A percentile compares a stretch with the other conserved stretches of the same genome.
These are phyloP conservation scores for Escallonia rubra DNA, from an alignment of 129 eudicot genomes.

Conservation along the genomic window DNA sequence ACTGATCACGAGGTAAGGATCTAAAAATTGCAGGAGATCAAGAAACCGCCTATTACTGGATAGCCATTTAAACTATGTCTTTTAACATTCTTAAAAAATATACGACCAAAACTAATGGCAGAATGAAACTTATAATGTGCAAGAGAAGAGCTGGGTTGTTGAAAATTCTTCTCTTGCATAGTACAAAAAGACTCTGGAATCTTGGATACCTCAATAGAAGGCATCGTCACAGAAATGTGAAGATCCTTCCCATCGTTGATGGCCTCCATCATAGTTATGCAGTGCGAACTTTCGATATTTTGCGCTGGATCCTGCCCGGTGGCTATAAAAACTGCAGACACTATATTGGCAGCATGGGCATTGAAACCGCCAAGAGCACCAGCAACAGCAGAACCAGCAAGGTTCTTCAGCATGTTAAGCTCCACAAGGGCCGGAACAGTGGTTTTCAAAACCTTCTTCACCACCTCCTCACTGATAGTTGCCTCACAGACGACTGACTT, in stretches of 20 bases:
- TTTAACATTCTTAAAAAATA: too few relatives aligned
- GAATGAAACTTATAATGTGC: too few relatives aligned
- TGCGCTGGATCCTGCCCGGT: constrained; percentile 82
- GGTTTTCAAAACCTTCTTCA: constrained; percentile 63
- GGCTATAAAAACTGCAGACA: constrained; percentile 67
- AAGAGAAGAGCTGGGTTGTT: too few relatives aligned
- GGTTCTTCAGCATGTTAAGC: constrained; percentile 83
- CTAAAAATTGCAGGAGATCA: too few relatives aligned
- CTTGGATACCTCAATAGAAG: constrained; percentile 58
- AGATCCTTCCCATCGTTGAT: constrained; percentile 57
- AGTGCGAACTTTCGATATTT: constrained; percentile 70
- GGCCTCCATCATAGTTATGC: constrained; percentile 78
- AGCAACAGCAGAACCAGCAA: constrained; percentile 74
- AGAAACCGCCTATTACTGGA: too few relatives aligned
- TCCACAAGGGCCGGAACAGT: constrained; percentile 62
- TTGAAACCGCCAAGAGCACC: constrained; percentile 81
- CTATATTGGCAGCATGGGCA: constrained; percentile 76
- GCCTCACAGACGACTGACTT: constrained; percentile 76
- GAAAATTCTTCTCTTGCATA: too few relatives aligned
- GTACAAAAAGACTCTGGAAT: not conserved
- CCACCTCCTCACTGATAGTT: constrained; percentile 51
- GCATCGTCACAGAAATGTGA: constrained; percentile 71
- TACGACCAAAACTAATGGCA: too few relatives aligned
- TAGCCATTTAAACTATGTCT: too few relatives aligned
- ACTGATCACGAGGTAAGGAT: too few relatives aligned